These are phyloP conservation scores for Geotrichum restrictum DNA, from an alignment of 1,139 yeast species.

Conservation along the genomic window DNA sequence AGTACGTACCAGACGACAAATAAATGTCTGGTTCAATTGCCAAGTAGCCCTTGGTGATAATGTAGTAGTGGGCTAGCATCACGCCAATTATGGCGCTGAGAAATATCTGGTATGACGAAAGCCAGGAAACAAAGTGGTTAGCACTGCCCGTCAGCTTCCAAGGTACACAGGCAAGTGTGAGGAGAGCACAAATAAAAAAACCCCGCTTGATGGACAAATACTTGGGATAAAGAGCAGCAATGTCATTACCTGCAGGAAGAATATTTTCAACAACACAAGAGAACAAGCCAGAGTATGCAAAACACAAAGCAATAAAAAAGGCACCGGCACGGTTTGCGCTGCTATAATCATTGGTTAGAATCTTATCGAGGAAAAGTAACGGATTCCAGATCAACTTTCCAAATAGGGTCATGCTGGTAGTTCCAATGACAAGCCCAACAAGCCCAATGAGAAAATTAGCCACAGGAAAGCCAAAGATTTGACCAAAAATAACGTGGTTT, in stretches of 20 bases:
- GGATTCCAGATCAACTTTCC: conserved; percentile 59
- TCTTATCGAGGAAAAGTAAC: conserved; percentile 21
- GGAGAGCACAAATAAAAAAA: conserved; percentile 22
- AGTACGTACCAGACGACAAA: conserved; percentile 48
- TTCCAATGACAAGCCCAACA: conserved; percentile 71
- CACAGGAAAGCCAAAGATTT: conserved; percentile 60
- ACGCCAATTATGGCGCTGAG: conserved; percentile 73
- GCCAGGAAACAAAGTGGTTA: conserved; percentile 63
- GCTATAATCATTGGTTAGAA: conserved; percentile 10
- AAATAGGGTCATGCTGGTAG: conserved; percentile 60
- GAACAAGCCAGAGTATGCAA: conserved; percentile 42
- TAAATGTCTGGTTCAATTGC: conserved; percentile 54
- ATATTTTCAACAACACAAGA: conserved; percentile 54
- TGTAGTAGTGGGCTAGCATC: conserved; percentile 61
- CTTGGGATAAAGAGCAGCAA: conserved; percentile 52
- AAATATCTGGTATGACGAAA: conserved; percentile 72
- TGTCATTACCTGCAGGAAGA: conserved; percentile 57
- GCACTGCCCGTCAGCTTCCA: conserved; percentile 70
- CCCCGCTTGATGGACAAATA: conserved; percentile 51
- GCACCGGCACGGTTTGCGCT: conserved; percentile 70
- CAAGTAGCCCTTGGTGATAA: conserved; percentile 63
- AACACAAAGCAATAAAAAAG: conserved; percentile 61
- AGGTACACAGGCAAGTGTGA: conserved; percentile 43
- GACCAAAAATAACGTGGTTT: conserved; percentile 46
- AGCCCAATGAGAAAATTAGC: conserved; percentile 68